Conservation (phyloP, 257 asterid species). For the Paraleonurus japonicus region DNA sequence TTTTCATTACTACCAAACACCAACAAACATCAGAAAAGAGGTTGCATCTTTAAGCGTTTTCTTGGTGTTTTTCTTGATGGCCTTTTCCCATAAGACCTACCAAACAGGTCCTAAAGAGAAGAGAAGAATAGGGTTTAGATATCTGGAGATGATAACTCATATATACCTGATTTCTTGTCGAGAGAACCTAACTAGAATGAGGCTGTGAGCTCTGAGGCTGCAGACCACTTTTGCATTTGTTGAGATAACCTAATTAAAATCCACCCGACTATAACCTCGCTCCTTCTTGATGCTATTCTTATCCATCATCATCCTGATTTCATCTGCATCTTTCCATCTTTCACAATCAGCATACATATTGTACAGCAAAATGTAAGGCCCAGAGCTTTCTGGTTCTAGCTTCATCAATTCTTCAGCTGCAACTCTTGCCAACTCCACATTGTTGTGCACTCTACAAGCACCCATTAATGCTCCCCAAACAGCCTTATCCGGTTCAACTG, state of each 20-base stretch:
- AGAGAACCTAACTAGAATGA: too few species aligned
- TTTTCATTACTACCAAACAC: too few species aligned
- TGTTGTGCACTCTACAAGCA: conserved; percentile 69
- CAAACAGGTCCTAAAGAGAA: too few species aligned
- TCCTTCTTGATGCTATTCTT: conserved; percentile 49
- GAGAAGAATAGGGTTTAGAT: too few species aligned
- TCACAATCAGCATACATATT: conserved; percentile 72
- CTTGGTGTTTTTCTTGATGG: too few species aligned
- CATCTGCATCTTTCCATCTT: conserved; percentile 80
- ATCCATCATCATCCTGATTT: conserved; percentile 62
- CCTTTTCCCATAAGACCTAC: too few species aligned
- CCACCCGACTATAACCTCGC: conserved; percentile 62
- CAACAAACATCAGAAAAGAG: too few species aligned
- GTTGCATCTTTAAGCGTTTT: too few species aligned
- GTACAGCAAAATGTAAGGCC: conserved; percentile 62
- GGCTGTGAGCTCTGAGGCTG: background rate
- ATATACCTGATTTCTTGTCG: too few species aligned
- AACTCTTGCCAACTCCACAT: conserved; percentile 57
- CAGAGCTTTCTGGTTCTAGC: conserved; percentile 77
- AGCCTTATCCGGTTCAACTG: conserved; percentile 63
- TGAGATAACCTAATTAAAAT: too few species aligned
- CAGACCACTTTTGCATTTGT: too few species aligned
- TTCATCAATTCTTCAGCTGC: conserved; percentile 64
- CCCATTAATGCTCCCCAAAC: conserved; percentile 91
- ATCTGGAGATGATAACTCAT: too few species aligned